Evolutionary conservation across 148 eudicot genomes (phyloP).

Genomic region (Beta vulgaris): DNA sequence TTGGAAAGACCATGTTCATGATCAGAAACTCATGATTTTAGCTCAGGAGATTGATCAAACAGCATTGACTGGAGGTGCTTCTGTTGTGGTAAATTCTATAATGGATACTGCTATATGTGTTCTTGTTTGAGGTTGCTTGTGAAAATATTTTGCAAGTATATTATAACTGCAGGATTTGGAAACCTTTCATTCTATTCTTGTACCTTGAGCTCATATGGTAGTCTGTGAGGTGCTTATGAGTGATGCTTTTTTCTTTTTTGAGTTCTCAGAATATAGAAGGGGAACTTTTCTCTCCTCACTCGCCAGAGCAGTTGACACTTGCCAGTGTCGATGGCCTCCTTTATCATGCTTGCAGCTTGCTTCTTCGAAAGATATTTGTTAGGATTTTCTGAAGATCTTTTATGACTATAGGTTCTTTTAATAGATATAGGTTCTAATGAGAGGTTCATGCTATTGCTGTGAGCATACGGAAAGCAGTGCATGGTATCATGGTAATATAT

Average conservation of each 20-base stretch:
- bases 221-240: background rate
- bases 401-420: too few relatives aligned
- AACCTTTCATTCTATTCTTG: too few relatives aligned
- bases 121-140: background rate
- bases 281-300: background rate
- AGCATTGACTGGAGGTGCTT: slow-evolving; percentile 17
- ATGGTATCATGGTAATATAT: too few relatives aligned
- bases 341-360: background rate
- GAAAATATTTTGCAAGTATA: background rate
- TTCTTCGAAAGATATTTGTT: background rate
- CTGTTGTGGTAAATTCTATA: slow-evolving; percentile 27
- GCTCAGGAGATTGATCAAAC: slow-evolving; percentile 11
- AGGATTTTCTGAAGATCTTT: background rate
- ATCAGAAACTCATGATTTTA: slow-evolving; percentile 22
- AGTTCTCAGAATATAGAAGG: background rate
- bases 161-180: too few relatives aligned
- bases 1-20: slow-evolving; percentile 13
- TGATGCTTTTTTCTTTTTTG: background rate
- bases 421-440: background rate
- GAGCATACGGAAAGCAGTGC: background rate
- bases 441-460: background rate
- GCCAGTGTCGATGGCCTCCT: background rate
- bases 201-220: background rate
- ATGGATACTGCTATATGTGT: background rate
- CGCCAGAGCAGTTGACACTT: background rate